These are phyloP conservation scores for Clonostachys chloroleuca DNA, from an alignment of 2,329 filamentous ascomycete species.

Conservation along the genomic window DNA sequence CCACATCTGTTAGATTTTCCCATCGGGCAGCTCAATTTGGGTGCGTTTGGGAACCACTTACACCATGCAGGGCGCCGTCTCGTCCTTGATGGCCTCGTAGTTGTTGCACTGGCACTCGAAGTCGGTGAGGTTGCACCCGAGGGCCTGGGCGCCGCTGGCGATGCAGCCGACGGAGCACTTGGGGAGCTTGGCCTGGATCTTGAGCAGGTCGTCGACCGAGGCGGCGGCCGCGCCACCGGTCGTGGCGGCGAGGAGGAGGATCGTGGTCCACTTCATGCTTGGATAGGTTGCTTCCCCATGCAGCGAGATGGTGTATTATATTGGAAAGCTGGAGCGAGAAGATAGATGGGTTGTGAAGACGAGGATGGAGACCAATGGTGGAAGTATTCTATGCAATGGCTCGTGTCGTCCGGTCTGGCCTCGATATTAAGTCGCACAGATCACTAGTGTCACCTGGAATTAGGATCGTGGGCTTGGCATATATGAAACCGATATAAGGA, in stretches of 20 bases:
- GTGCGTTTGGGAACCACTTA: slow-evolving; percentile 4
- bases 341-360: no score
- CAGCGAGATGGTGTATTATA: no score
- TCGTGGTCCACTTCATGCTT: neutral
- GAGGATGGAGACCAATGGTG: no score
- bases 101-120: slow-evolving; percentile 31
- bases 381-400: no score
- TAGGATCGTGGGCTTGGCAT: no score
- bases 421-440: no score
- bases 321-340: no score
- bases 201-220: neutral
- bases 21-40: slow-evolving; percentile 17
- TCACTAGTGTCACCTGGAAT: no score
- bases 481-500: no score
- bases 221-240: slow-evolving; percentile 6
- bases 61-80: slow-evolving; percentile 27
- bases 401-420: no score
- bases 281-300: neutral
- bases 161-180: slow-evolving; percentile 31
- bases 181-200: slow-evolving; percentile 20
- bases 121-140: slow-evolving; percentile 26
- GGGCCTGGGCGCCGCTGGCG: slow-evolving; percentile 15
- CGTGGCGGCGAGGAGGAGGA: slow-evolving; percentile 5
- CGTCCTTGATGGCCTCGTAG: slow-evolving; percentile 21
- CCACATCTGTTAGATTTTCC: slow-evolving; percentile 14